Evolutionary conservation across 1,139 yeast genomes (phyloP).

Genomic region (Wickerhamomyces sp.): DNA sequence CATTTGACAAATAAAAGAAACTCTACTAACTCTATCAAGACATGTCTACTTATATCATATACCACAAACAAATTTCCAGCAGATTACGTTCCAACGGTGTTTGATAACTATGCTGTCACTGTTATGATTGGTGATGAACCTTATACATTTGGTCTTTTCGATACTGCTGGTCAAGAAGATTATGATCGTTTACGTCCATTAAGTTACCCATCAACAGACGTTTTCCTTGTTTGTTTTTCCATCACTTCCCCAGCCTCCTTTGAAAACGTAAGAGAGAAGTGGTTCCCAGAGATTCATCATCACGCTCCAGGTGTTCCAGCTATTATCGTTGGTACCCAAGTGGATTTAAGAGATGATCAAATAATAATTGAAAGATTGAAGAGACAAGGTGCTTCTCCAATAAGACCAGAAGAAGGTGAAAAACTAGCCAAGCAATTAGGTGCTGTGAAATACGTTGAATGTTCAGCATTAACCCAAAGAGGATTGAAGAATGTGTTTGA

Average conservation of each 20-base stretch:
- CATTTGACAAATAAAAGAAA: too few species aligned
- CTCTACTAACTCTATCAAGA: conserved; percentile 31
- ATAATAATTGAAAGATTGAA: conserved; percentile 83
- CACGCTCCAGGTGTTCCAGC: conserved; percentile 98
- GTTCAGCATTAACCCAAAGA: conserved; percentile 96
- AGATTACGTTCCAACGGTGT: conserved; percentile 86
- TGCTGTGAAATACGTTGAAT: conserved; percentile 94
- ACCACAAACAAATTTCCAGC: conserved; percentile 86
- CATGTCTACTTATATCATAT: conserved; percentile 85
- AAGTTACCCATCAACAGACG: conserved; percentile 95
- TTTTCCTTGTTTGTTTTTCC: conserved; percentile 88
- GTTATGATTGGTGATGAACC: conserved; percentile 99
- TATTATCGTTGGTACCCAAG: conserved; percentile 92
- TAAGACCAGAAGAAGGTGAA: conserved; percentile 84
- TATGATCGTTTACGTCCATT: conserved; percentile 95
- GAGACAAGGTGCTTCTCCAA: conserved; percentile 86
- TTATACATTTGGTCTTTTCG: conserved; percentile 90
- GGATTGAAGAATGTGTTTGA: conserved; percentile 95
- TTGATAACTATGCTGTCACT: conserved; percentile 96
- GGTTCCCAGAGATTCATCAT: conserved; percentile 98
- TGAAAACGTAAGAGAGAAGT: conserved; percentile 94
- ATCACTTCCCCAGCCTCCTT: conserved; percentile 97
- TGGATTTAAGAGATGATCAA: conserved; percentile 90
- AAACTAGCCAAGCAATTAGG: conserved; percentile 88
- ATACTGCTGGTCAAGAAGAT: conserved; percentile 99